These are phyloP conservation scores for Eruca vesicaria DNA, from an alignment of 441 rosid species.

Conservation along the genomic window DNA sequence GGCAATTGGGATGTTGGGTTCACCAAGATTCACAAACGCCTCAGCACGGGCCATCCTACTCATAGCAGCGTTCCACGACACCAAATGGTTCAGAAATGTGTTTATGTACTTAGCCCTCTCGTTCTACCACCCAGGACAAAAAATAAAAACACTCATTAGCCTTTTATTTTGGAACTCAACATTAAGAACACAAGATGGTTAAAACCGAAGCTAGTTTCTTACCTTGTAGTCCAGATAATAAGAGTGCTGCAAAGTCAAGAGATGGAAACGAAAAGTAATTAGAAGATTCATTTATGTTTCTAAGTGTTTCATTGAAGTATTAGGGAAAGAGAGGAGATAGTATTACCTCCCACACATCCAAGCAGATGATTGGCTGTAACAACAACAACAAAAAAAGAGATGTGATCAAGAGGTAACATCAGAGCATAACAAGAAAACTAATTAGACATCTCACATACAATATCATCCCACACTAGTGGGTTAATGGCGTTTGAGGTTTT, in stretches of 20 bases:
- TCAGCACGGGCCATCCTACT: slow-evolving; percentile 79
- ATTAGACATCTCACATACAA: slow-evolving; percentile 47
- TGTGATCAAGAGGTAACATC: slow-evolving; percentile 19
- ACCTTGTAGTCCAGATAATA: slow-evolving; percentile 93
- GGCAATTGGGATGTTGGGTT: slow-evolving; percentile 68
- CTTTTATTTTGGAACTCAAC: background rate
- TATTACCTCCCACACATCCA: slow-evolving; percentile 67
- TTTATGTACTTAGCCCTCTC: slow-evolving; percentile 69
- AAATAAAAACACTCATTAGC: background rate
- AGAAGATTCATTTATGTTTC: background rate
- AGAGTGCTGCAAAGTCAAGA: slow-evolving; percentile 64
- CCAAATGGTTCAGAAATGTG: slow-evolving; percentile 70
- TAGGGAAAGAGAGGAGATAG: background rate
- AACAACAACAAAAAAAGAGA: slow-evolving; percentile 24
- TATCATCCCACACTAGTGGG: slow-evolving; percentile 82
- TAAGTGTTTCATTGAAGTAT: background rate
- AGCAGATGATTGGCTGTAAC: slow-evolving; percentile 62
- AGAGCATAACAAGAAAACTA: background rate
- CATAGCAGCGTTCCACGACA: slow-evolving; percentile 81
- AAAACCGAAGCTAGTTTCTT: background rate
- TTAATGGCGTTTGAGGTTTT: slow-evolving; percentile 73
- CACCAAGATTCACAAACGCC: slow-evolving; percentile 80
- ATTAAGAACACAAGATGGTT: background rate
- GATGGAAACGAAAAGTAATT: background rate
- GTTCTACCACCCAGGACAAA: slow-evolving; percentile 41